Evolutionary conservation across 345 rosid species (phyloP).

Genomic region (Murraya paniculata): DNA sequence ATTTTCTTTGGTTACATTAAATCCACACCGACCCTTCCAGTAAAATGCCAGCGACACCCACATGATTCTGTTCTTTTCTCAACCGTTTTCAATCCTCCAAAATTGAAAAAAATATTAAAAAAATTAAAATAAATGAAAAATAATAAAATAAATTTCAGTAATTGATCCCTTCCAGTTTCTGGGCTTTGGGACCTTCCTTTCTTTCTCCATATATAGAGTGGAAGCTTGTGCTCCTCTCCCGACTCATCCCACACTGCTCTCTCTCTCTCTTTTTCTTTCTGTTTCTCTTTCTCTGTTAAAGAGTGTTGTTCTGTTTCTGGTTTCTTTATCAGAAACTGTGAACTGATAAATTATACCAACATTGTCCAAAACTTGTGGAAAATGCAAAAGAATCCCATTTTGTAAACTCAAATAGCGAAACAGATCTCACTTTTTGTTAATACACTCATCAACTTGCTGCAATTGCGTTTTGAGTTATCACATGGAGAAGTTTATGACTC

Average conservation of each 20-base stretch:
- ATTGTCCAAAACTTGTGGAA: constrained; percentile 30
- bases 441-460: not conserved
- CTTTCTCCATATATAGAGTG: constrained; percentile 51
- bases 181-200: constrained; percentile 46
- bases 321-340: constrained; percentile 39
- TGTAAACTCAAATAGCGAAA: not conserved
- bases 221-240: constrained; percentile 22
- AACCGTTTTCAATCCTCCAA: constrained; percentile 32
- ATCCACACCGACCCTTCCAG: constrained; percentile 64
- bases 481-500: constrained; percentile 40
- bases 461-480: not conserved
- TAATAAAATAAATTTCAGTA: constrained; percentile 26
- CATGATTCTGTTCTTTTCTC: constrained; percentile 61
- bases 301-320: constrained; percentile 5
- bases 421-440: constrained; percentile 12
- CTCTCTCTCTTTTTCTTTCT: constrained; percentile 17
- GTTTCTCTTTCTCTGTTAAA: not conserved
- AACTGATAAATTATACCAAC: constrained; percentile 40
- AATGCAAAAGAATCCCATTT: constrained; percentile 14
- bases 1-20: constrained; percentile 31
- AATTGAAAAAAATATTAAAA: not conserved
- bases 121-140: not conserved
- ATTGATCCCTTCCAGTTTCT: constrained; percentile 36
- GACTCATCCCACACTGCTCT: constrained; percentile 22
- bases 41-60: constrained; percentile 52